Evolutionary conservation across 2,329 filamentous ascomycete genomes (phyloP).

Genomic region (Endocalyx cinctus): DNA sequence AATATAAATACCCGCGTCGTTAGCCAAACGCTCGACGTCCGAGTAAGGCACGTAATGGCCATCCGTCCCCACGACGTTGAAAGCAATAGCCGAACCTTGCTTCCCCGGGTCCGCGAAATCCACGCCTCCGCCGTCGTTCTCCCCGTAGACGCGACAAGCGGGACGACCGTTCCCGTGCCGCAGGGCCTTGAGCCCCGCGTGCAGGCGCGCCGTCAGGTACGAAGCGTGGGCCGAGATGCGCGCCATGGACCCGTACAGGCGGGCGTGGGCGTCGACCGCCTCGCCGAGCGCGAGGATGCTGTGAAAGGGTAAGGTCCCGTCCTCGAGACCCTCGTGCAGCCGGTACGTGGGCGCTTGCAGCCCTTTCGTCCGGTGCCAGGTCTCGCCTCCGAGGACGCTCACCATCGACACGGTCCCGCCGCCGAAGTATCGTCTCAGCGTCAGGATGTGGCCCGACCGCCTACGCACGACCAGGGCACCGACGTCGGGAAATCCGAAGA

Average conservation of each 20-base stretch:
- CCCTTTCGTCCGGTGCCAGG: constrained; percentile 51
- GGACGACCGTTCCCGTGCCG: constrained; percentile 49
- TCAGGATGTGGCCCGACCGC: constrained; percentile 50
- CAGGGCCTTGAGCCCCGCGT: constrained; percentile 41
- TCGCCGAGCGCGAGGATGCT: constrained; percentile 58
- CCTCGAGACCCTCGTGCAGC: constrained; percentile 59
- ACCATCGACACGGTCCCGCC: constrained; percentile 64
- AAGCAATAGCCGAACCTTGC: constrained; percentile 60
- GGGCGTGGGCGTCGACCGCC: constrained; percentile 52
- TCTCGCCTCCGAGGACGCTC: constrained; percentile 42
- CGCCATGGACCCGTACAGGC: constrained; percentile 55
- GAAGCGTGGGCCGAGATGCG: constrained; percentile 54
- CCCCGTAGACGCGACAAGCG: constrained; percentile 52
- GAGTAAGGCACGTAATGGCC: constrained; percentile 52
- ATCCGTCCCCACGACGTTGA: constrained; percentile 53
- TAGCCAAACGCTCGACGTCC: constrained; percentile 54
- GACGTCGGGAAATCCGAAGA: constrained; percentile 63
- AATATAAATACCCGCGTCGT: constrained; percentile 52
- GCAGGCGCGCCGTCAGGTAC: constrained; percentile 46
- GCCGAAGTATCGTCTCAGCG: constrained; percentile 58
- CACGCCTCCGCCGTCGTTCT: too few relatives aligned
- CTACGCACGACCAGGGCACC: constrained; percentile 56
- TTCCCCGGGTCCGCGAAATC: constrained; percentile 45
- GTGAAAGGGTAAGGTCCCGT: constrained; percentile 63
- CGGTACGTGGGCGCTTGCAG: constrained; percentile 33